Percentiles rank a stretch among this genome's conserved stretches.
These are phyloP conservation scores for Galerina sulciceps DNA, from an alignment of 768 basidiomycete species.

Conservation along the genomic window DNA sequence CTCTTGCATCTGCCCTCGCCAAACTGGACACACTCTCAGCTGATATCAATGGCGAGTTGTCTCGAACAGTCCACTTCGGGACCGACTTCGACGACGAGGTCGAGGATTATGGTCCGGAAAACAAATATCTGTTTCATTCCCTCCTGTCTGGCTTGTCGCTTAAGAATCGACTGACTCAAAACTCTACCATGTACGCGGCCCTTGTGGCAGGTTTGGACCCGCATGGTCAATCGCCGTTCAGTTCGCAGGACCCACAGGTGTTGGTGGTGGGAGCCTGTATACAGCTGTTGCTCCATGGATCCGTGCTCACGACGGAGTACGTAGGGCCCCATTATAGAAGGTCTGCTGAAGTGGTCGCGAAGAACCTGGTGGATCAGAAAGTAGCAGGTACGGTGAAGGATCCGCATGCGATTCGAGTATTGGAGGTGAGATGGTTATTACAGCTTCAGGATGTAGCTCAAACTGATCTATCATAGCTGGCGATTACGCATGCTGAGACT, in stretches of 20 bases:
- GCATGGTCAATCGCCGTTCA: not conserved
- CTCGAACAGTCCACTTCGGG: not conserved
- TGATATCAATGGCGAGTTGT: not conserved
- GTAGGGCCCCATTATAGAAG: conserved; percentile 5
- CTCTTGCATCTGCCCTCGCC: conserved; percentile 11
- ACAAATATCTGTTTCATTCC: conserved; percentile 11
- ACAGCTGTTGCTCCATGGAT: conserved; percentile 16
- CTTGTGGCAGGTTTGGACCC: conserved; percentile 8
- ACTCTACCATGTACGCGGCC: not conserved
- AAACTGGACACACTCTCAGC: not conserved
- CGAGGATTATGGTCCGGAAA: conserved; percentile 3
- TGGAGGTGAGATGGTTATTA: conserved; percentile 12
- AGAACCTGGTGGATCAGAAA: conserved; percentile 14
- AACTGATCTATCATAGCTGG: not conserved
- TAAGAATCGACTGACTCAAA: conserved; percentile 9
- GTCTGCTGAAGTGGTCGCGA: conserved; percentile 7
- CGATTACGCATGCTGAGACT: conserved; percentile 12
- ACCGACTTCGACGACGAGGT: too few relatives aligned
- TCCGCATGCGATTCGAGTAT: conserved; percentile 7
- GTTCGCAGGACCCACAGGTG: conserved; percentile 2
- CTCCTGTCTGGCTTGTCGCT: conserved; percentile 19
- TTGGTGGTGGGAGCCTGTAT: conserved; percentile 18
- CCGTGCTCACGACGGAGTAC: not conserved
- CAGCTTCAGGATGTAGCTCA: not conserved
- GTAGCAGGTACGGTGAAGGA: conserved; percentile 10